phyloP scores from a whole-genome alignment of 2,329 filamentous ascomycete species.

The Didymella arachidicola region DNA sequence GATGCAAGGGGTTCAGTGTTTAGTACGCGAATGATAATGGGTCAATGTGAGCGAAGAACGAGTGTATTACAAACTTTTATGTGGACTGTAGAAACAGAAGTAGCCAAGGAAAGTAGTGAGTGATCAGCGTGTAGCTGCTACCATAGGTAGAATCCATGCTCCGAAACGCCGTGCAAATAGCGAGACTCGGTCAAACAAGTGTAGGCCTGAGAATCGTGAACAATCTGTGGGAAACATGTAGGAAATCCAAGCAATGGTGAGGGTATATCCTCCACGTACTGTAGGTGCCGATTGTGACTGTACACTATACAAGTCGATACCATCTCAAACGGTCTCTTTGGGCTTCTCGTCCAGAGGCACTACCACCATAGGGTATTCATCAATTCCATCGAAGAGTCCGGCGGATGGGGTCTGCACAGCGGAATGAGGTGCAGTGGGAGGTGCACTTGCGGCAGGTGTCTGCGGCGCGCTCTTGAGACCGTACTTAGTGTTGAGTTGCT shows the following conservation, averaged over 20 bases:
- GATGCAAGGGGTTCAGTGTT: neutral
- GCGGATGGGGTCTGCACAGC: neutral
- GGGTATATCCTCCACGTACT: constrained; percentile 13
- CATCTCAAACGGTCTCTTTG: constrained; percentile 2
- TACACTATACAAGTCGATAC: neutral
- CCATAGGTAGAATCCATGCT: constrained; percentile 12
- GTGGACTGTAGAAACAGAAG: neutral
- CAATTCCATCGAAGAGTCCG: neutral
- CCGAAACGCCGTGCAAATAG: neutral
- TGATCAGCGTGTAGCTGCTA: constrained; percentile 17
- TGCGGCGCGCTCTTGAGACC: constrained; percentile 44
- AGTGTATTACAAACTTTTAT: constrained; percentile 10
- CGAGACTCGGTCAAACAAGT: neutral
- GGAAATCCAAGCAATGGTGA: neutral
- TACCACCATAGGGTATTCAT: constrained; percentile 8
- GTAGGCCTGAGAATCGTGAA: neutral
- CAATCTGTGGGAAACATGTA: constrained; percentile 1
- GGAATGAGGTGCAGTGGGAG: neutral
- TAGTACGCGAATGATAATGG: neutral
- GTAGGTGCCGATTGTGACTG: neutral
- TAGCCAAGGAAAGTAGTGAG: neutral
- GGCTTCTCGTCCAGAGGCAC: neutral
- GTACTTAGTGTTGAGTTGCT: constrained; percentile 52
- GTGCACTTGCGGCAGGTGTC: constrained; percentile 2
- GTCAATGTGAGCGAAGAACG: neutral